Evolutionary conservation across 306 rosid genomes (phyloP).

Genomic region (Fragaria iinumae): DNA sequence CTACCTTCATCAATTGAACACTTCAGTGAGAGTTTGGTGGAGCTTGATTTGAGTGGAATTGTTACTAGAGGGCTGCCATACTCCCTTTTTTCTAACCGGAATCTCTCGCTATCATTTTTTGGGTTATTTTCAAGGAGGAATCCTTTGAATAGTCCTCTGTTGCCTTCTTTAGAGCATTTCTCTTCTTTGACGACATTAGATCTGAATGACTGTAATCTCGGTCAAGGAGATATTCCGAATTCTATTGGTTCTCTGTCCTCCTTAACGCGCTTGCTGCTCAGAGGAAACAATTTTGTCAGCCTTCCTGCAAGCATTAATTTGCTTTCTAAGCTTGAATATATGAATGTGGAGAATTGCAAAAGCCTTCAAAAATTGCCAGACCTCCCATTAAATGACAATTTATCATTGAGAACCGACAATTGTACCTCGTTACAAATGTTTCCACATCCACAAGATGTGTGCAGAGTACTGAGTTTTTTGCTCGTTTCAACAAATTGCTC

Average conservation of each 20-base stretch:
- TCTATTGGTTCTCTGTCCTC: conserved; percentile 14
- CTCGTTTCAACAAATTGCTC: not conserved
- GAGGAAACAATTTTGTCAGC: conserved; percentile 16
- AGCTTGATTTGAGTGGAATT: conserved; percentile 11
- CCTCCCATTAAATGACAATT: conserved; percentile 4
- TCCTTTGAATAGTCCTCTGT: not conserved
- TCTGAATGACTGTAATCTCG: conserved; percentile 15
- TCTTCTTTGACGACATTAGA: conserved; percentile 10
- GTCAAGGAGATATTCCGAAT: conserved; percentile 1
- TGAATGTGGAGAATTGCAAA: conserved; percentile 5
- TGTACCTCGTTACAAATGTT: not conserved
- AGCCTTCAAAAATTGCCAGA: conserved; percentile 23
- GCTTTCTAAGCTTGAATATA: conserved; percentile 14
- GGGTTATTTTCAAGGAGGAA: not conserved
- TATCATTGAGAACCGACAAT: not conserved
- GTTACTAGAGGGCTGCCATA: not conserved
- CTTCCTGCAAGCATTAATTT: conserved; percentile 14
- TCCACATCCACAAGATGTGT: not conserved
- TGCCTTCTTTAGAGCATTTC: not conserved
- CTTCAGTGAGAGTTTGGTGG: conserved; percentile 11
- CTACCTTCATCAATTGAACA: conserved; percentile 12
- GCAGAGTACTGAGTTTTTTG: not conserved
- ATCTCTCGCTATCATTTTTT: not conserved
- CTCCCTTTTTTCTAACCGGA: not conserved
- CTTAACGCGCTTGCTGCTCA: not conserved